Evolutionary conservation across 2,329 filamentous ascomycete genomes (phyloP).

Genomic region (Arthrocladium fulminans): DNA sequence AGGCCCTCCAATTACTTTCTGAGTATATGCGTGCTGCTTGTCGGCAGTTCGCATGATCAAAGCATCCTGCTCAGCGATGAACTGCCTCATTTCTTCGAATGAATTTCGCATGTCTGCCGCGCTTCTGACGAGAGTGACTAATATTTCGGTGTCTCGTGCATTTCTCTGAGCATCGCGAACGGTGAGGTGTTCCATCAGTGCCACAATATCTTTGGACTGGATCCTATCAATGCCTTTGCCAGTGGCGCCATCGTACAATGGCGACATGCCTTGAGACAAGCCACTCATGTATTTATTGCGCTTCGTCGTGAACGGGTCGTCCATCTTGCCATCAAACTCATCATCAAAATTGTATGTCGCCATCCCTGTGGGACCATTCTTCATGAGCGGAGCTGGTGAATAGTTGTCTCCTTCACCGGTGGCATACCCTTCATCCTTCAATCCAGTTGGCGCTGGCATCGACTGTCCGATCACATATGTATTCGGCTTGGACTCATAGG

Average conservation of each 20-base stretch:
- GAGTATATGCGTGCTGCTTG: conserved; percentile 76
- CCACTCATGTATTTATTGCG: conserved; percentile 64
- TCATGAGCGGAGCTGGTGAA: conserved; percentile 15
- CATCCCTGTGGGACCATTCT: neutral
- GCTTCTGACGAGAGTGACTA: conserved; percentile 85
- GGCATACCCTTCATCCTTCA: conserved; percentile 84
- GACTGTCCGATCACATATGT: conserved; percentile 28
- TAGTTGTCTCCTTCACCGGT: conserved; percentile 54
- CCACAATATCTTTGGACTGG: conserved; percentile 91
- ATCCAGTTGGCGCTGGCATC: conserved; percentile 49
- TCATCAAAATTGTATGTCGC: conserved; percentile 1
- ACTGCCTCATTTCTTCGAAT: conserved; percentile 88
- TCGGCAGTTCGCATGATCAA: conserved; percentile 80
- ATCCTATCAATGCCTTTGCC: conserved; percentile 84
- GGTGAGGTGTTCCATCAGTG: conserved; percentile 96
- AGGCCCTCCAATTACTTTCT: conserved; percentile 75
- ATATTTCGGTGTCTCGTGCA: conserved; percentile 89
- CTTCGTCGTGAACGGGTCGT: conserved; percentile 58
- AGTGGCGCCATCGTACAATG: conserved; percentile 81
- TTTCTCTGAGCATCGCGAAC: conserved; percentile 94
- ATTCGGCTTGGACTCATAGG: conserved; percentile 29
- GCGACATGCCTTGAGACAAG: conserved; percentile 89
- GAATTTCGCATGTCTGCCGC: conserved; percentile 95
- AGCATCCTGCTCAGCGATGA: conserved; percentile 82
- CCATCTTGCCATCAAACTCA: conserved; percentile 26